Conservation (phyloP, 1,284 basidiomycete genomes). For the Tylopilus orsonianus region DNA sequence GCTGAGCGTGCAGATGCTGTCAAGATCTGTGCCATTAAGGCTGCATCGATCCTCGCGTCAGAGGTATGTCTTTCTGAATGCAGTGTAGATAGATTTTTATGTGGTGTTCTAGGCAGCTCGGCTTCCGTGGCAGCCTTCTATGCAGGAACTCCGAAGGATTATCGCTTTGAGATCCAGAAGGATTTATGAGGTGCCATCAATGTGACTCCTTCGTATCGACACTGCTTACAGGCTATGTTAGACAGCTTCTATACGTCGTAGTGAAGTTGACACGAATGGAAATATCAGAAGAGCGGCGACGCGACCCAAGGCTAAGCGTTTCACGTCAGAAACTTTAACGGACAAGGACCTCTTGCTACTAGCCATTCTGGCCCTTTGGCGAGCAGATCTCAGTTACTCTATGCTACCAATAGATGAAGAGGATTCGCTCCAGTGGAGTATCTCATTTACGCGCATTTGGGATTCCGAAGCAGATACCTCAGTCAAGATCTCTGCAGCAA, state of each 20-base stretch:
- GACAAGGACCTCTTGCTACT: slow-evolving; percentile 69
- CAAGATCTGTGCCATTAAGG: slow-evolving; percentile 76
- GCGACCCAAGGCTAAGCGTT: slow-evolving; percentile 61
- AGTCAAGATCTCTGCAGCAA: slow-evolving; percentile 58
- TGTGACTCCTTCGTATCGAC: slow-evolving; percentile 9
- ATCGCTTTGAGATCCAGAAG: slow-evolving; percentile 50
- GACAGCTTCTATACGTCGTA: slow-evolving; percentile 47
- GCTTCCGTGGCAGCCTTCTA: slow-evolving; percentile 57
- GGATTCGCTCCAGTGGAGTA: slow-evolving; percentile 47
- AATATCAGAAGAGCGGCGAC: slow-evolving; percentile 51
- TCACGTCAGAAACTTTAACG: slow-evolving; percentile 54
- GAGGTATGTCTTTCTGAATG: slow-evolving; percentile 25
- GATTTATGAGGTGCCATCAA: slow-evolving; percentile 52
- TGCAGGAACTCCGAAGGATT: slow-evolving; percentile 46
- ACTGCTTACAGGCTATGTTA: slow-evolving; percentile 25
- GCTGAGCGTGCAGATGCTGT: slow-evolving; percentile 77
- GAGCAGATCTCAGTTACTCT: slow-evolving; percentile 55
- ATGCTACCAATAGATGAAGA: slow-evolving; percentile 30
- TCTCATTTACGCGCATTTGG: slow-evolving; percentile 53
- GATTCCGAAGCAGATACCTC: slow-evolving; percentile 59
- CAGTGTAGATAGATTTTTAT: slow-evolving; percentile 7
- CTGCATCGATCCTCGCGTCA: slow-evolving; percentile 39
- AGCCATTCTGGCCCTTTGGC: slow-evolving; percentile 65
- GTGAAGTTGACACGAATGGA: slow-evolving; percentile 59
- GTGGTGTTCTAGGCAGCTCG: slow-evolving; percentile 43